These are phyloP conservation scores for Cladosporium sp. DNA, from an alignment of 2,329 filamentous ascomycete genomes.

Conservation along the genomic window DNA sequence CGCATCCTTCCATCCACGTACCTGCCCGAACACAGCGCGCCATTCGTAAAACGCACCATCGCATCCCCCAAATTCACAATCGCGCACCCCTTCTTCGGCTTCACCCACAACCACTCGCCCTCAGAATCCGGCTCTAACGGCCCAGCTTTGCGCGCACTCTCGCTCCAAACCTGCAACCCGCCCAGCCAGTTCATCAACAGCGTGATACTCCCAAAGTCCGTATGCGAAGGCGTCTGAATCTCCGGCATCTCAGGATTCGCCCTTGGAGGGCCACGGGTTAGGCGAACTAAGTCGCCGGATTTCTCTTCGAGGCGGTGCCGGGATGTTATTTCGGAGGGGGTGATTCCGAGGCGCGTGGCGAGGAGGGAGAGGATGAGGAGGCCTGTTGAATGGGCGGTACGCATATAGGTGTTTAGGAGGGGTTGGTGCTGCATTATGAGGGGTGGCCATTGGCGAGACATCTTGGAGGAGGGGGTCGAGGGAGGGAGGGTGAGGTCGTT, in stretches of 20 bases:
- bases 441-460: conserved; percentile 32
- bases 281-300: conserved; percentile 55
- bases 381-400: conserved; percentile 48
- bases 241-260: conserved; percentile 35
- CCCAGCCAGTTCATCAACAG: conserved; percentile 59
- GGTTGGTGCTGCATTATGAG: conserved; percentile 29
- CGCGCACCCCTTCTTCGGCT: conserved; percentile 51
- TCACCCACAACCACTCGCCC: conserved; percentile 54
- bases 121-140: conserved; percentile 29
- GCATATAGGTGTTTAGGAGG: conserved; percentile 47
- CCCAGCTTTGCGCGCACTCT: conserved; percentile 33
- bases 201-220: conserved; percentile 58
- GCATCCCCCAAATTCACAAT: conserved; percentile 53
- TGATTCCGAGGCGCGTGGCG: conserved; percentile 47
- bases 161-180: conserved; percentile 53
- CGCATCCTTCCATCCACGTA: neutral
- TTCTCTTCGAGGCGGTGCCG: conserved; percentile 46
- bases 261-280: conserved; percentile 53
- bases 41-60: conserved; percentile 48
- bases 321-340: conserved; percentile 43
- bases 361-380: conserved; percentile 49
- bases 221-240: conserved; percentile 46
- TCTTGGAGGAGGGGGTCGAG: conserved; percentile 29
- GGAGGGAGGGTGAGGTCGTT: conserved; percentile 52
- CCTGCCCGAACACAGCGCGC: conserved; percentile 41